A percentile compares a stretch with the other conserved stretches of the same genome.
These are phyloP conservation scores for Botrytis porri DNA, from an alignment of 2,329 filamentous ascomycete species.

Conservation along the genomic window DNA sequence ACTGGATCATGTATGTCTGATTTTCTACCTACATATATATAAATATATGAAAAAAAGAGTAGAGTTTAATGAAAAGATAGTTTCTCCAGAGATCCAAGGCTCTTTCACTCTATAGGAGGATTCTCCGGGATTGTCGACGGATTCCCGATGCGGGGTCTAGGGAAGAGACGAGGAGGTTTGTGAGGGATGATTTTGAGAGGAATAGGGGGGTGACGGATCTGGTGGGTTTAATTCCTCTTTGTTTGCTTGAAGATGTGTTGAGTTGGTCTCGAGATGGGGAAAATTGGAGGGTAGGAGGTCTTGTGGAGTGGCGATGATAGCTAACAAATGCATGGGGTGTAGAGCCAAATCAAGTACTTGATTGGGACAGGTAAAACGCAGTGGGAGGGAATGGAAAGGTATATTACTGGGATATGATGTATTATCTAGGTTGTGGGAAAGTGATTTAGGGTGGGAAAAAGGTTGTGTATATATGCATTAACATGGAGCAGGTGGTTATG, in stretches of 20 bases:
- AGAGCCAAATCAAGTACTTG: slow-evolving; percentile 61
- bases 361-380: slow-evolving; percentile 63
- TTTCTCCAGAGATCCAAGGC: slow-evolving; percentile 57
- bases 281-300: not conserved
- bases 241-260: not conserved
- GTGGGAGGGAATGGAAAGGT: slow-evolving; percentile 61
- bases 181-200: slow-evolving; percentile 59
- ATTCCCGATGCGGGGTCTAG: slow-evolving; percentile 52
- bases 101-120: slow-evolving; percentile 55
- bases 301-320: not conserved
- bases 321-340: slow-evolving; percentile 11
- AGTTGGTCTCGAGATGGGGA: not conserved
- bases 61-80: slow-evolving; percentile 30
- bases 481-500: not conserved
- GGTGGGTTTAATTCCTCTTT: slow-evolving; percentile 41
- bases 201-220: slow-evolving; percentile 55
- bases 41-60: not conserved
- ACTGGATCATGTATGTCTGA: slow-evolving; percentile 54
- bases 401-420: slow-evolving; percentile 48
- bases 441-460: not conserved
- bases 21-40: not conserved
- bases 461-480: slow-evolving; percentile 6
- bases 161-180: slow-evolving; percentile 55
- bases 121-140: slow-evolving; percentile 52
- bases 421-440: not conserved